These are phyloP conservation scores for Cyberlindnera meyerae DNA, from an alignment of 805 yeast species.

Conservation along the genomic window DNA sequence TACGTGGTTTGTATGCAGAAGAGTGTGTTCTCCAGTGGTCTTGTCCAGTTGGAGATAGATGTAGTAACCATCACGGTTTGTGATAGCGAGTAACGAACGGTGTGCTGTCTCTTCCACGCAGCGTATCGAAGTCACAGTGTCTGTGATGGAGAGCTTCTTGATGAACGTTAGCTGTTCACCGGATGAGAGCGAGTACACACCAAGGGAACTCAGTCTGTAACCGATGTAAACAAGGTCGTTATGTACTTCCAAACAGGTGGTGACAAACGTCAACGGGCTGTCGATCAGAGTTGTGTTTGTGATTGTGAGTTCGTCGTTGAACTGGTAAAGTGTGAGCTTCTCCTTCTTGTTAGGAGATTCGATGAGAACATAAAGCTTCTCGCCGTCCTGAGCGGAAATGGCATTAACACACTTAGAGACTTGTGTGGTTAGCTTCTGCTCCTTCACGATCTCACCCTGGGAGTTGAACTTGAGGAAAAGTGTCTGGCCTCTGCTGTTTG, in stretches of 20 bases:
- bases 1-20: constrained; percentile 54
- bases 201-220: constrained; percentile 65
- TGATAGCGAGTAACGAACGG: constrained; percentile 34
- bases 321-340: constrained; percentile 40
- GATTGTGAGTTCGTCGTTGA: constrained; percentile 31
- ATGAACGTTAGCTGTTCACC: constrained; percentile 24
- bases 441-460: constrained; percentile 28
- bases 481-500: constrained; percentile 38
- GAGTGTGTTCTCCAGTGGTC: constrained; percentile 16
- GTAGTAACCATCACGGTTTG: constrained; percentile 67
- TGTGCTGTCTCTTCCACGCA: constrained; percentile 28
- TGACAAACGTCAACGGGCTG: constrained; percentile 48
- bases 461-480: constrained; percentile 38
- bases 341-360: constrained; percentile 69
- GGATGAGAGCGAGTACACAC: constrained; percentile 42
- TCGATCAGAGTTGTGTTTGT: constrained; percentile 20
- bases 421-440: constrained; percentile 22
- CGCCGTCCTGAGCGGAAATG: constrained; percentile 29
- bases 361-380: constrained; percentile 36
- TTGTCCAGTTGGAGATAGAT: constrained; percentile 34
- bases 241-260: constrained; percentile 52
- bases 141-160: constrained; percentile 56
- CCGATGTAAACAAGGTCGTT: constrained; percentile 51
- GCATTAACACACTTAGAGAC: constrained; percentile 48
- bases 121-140: constrained; percentile 56